Conservation (phyloP, 176 grass and related monocot species). For the Bothriochloa decipiens region DNA sequence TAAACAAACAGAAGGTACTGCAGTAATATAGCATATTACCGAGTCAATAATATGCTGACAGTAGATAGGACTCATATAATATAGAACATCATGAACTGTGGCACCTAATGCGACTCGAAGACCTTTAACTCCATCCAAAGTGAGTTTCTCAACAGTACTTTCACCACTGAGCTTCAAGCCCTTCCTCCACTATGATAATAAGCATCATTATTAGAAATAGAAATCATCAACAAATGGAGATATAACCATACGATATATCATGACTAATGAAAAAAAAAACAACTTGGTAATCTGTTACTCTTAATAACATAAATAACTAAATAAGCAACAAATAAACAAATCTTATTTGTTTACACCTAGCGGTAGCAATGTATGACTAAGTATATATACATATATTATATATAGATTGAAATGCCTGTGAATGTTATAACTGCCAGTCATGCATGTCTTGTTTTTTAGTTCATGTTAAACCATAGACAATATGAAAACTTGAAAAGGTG, state of each 20-base stretch:
- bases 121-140: conserved; percentile 94
- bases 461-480: conserved; percentile 16
- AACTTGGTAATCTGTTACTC: conserved; percentile 23
- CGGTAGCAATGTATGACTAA: background rate
- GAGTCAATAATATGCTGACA: conserved; percentile 97
- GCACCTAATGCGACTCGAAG: conserved; percentile 80
- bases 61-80: conserved; percentile 98
- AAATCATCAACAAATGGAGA: conserved; percentile 2
- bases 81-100: conserved; percentile 97
- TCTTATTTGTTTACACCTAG: background rate
- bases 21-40: conserved; percentile 60
- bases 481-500: conserved; percentile 17
- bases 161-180: conserved; percentile 85
- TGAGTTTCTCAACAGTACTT: conserved; percentile 88
- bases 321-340: background rate
- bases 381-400: background rate
- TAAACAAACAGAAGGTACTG: conserved; percentile 14
- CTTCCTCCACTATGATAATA: conserved; percentile 84
- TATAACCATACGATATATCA: conserved; percentile 28
- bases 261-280: conserved; percentile 13
- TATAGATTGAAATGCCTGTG: too few relatives aligned
- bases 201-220: conserved; percentile 24
- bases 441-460: conserved; percentile 5
- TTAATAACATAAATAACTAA: conserved; percentile 22
- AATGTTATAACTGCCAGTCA: conserved; percentile 20